Evolutionary conservation across 805 yeast genomes (phyloP), one percentile per base, ranked within the genome.

Genomic region (Yarrowia keelungensis): DNA sequence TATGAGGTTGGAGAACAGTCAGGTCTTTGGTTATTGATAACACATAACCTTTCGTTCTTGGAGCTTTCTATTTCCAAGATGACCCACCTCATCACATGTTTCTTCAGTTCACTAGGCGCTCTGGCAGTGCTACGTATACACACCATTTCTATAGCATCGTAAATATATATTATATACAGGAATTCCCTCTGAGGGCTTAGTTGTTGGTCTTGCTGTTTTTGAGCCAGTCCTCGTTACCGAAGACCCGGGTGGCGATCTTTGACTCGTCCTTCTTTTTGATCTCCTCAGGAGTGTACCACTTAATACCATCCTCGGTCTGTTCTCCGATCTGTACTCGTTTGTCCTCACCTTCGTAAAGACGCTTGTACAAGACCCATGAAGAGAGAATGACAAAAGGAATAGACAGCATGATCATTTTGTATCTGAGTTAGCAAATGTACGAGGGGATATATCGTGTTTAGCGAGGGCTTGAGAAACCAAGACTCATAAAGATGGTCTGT

Each of bases 241-340:
- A 59, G 42, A 59, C 14, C 46, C 8, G 10, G n/a, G 65, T 59
- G 51, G 19, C n/a, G 8, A 45, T 35, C 35, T 35, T 35, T 8
- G 16, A 35, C 35, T 59, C 51, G 51, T 59, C 65, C 19, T 5
- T 42, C 51, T 59, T 59, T 16, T 59, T 45, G 42, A 45, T 43
- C 35, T 59, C 65, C 42, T 59, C 65, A 9, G 50, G 65, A 5
- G 51, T 35, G 51, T 9, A 59, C 65, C 65, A 59, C 19, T 39
- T 16, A 19, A 59, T 35, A 0, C 86, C 86, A 64, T 83, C 85
- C 1, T 76, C 76, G 0, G 82, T 80, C 69, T 77, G 76, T 53
- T 81, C 84, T 11, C 87, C 87, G 50, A 79, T 74, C 71, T 84
- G 87, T 3, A 78, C 76, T 41, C 79, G 78, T 70, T 84, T 76